These are phyloP conservation scores for Neoboletus brunneissimus DNA, from an alignment of 768 basidiomycete genomes.

Conservation along the genomic window DNA sequence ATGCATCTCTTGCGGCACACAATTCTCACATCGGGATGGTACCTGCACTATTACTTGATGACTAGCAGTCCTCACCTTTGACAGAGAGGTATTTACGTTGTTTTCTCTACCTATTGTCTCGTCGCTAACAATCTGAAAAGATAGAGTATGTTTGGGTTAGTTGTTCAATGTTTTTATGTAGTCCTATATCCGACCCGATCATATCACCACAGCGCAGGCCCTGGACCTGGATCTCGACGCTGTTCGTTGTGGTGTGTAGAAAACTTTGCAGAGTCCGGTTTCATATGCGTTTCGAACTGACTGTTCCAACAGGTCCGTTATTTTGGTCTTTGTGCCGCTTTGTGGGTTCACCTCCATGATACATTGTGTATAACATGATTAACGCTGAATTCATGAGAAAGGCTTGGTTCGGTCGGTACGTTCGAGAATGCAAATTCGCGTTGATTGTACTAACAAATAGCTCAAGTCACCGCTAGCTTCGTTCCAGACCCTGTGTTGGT, in stretches of 20 bases:
- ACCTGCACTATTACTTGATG: neutral
- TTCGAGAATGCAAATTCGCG: neutral
- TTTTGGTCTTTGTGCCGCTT: neutral
- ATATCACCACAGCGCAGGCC: neutral
- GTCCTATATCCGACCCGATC: neutral
- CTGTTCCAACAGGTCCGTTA: neutral
- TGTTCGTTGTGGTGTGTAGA: neutral
- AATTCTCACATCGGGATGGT: neutral
- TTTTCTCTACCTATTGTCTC: neutral
- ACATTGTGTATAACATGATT: neutral
- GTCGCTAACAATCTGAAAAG: neutral
- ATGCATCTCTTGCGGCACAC: neutral
- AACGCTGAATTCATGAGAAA: neutral
- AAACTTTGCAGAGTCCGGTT: neutral
- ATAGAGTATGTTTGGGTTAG: neutral
- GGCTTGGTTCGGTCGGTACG: neutral
- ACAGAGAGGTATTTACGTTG: neutral
- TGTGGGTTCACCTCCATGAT: neutral
- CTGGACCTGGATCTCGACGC: neutral
- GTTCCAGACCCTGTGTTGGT: neutral
- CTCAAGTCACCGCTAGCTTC: neutral
- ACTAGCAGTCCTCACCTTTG: neutral
- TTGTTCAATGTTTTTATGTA: fast-evolving
- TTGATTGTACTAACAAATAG: neutral
- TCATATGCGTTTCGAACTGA: neutral